These are phyloP conservation scores for Neotropicomus parvogracilis DNA, from an alignment of 1,284 basidiomycete genomes.

Conservation along the genomic window DNA sequence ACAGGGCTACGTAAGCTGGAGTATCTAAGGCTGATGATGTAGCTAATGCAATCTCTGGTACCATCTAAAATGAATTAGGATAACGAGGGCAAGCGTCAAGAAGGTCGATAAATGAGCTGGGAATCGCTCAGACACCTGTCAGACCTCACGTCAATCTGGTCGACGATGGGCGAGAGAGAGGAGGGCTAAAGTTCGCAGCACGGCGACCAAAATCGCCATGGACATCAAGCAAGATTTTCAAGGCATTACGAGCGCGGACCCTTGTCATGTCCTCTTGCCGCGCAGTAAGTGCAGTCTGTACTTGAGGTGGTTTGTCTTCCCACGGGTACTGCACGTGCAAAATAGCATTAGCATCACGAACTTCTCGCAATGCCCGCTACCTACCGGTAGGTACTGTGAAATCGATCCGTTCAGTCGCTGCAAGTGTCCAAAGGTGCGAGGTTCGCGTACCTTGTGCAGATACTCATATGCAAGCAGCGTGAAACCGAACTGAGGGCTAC, in stretches of 20 bases:
- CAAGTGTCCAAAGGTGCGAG: not conserved
- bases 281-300: slow-evolving; percentile 68
- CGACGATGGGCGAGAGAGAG: slow-evolving; percentile 35
- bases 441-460: slow-evolving; percentile 57
- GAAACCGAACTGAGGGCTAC: slow-evolving; percentile 88
- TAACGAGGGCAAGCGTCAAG: slow-evolving; percentile 16
- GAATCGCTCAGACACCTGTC: not conserved
- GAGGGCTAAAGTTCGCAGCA: slow-evolving; percentile 35
- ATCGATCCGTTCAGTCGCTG: not conserved
- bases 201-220: slow-evolving; percentile 78
- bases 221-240: slow-evolving; percentile 82
- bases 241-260: slow-evolving; percentile 88
- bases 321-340: slow-evolving; percentile 63
- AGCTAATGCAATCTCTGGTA: slow-evolving; percentile 7
- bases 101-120: not conserved
- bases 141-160: slow-evolving; percentile 30
- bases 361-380: slow-evolving; percentile 30
- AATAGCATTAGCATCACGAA: slow-evolving; percentile 5
- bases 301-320: slow-evolving; percentile 58
- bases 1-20: too few relatives aligned
- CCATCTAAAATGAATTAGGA: slow-evolving; percentile 20
- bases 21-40: too few relatives aligned
- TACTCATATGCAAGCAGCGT: slow-evolving; percentile 89
- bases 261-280: slow-evolving; percentile 81
- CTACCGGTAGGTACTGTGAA: slow-evolving; percentile 65